Conservation (phyloP, 2,329 filamentous ascomycete species). For the Chaetothyriales sp. region DNA sequence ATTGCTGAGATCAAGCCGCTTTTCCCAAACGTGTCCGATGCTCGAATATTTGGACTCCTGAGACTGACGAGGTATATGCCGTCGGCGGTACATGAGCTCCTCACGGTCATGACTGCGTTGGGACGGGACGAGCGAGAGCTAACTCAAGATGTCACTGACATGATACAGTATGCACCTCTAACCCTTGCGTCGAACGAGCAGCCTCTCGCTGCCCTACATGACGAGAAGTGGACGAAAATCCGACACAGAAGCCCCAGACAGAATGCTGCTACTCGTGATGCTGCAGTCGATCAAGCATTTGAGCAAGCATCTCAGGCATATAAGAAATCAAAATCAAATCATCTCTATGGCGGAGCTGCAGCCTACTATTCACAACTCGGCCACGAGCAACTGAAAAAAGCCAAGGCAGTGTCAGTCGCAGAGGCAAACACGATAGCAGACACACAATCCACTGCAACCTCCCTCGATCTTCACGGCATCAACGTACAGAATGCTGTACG, state of each 20-base stretch:
- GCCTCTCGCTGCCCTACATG: constrained; percentile 14
- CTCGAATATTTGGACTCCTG: constrained; percentile 40
- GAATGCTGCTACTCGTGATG: constrained; percentile 32
- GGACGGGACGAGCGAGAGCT: neutral
- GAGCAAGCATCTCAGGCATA: constrained; percentile 45
- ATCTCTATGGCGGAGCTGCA: constrained; percentile 60
- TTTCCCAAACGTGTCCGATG: constrained; percentile 38
- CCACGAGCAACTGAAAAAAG: constrained; percentile 47
- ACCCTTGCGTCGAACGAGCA: constrained; percentile 13
- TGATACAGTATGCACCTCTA: constrained; percentile 33
- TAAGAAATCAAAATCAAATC: constrained; percentile 53
- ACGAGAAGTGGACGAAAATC: constrained; percentile 1
- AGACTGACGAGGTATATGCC: constrained; percentile 44
- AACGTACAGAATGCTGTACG: constrained; percentile 66
- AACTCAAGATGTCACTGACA: constrained; percentile 11
- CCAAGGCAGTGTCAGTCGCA: constrained; percentile 46
- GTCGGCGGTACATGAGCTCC: constrained; percentile 46
- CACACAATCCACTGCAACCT: constrained; percentile 45
- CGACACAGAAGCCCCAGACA: constrained; percentile 18
- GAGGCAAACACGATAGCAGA: constrained; percentile 60
- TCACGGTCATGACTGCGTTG: constrained; percentile 36
- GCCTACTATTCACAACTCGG: constrained; percentile 61
- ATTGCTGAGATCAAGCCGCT: constrained; percentile 41
- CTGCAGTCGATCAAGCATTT: constrained; percentile 39
- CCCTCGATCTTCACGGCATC: constrained; percentile 72